A percentile compares a stretch with the other conserved stretches of the same genome.
Evolutionary conservation across 345 rosid genomes (phyloP).

Genomic region (Moricandia arvensis): DNA sequence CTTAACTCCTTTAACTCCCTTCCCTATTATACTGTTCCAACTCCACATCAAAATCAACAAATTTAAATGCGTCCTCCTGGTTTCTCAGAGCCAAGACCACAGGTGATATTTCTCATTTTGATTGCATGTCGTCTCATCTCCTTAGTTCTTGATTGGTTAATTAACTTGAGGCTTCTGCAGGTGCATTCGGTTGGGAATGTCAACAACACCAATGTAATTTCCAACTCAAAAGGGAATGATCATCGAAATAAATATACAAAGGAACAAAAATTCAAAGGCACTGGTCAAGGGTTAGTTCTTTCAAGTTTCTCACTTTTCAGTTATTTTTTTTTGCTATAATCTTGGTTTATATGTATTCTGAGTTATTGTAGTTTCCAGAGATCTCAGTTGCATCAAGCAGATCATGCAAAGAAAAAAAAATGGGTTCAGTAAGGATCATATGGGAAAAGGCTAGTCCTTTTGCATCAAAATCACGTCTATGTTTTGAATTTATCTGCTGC

Average conservation of each 20-base stretch:
- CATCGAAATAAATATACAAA: slow-evolving; percentile 40
- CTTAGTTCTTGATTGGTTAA: not conserved
- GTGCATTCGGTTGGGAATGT: slow-evolving; percentile 36
- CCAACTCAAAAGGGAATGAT: slow-evolving; percentile 36
- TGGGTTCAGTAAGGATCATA: slow-evolving; percentile 41
- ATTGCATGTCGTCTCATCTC: not conserved
- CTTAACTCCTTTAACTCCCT: slow-evolving; percentile 31
- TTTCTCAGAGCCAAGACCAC: slow-evolving; percentile 34
- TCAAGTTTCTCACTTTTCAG: not conserved
- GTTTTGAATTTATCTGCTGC: not conserved
- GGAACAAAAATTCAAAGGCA: slow-evolving; percentile 38
- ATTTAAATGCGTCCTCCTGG: slow-evolving; percentile 31
- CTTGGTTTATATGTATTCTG: slow-evolving; percentile 27
- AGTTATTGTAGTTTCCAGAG: slow-evolving; percentile 51
- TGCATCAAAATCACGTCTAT: not conserved
- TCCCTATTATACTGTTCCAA: slow-evolving; percentile 27
- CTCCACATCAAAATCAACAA: slow-evolving; percentile 32
- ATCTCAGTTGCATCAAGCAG: slow-evolving; percentile 45
- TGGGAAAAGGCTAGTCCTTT: slow-evolving; percentile 49
- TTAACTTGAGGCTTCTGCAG: slow-evolving; percentile 36
- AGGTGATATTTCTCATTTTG: slow-evolving; percentile 9
- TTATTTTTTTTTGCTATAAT: not conserved
- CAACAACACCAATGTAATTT: slow-evolving; percentile 22
- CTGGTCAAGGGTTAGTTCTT: slow-evolving; percentile 45
- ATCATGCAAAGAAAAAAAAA: slow-evolving; percentile 51